phyloP scores from a whole-genome alignment of 345 rosid species.

The Cardamine resedifolia region DNA sequence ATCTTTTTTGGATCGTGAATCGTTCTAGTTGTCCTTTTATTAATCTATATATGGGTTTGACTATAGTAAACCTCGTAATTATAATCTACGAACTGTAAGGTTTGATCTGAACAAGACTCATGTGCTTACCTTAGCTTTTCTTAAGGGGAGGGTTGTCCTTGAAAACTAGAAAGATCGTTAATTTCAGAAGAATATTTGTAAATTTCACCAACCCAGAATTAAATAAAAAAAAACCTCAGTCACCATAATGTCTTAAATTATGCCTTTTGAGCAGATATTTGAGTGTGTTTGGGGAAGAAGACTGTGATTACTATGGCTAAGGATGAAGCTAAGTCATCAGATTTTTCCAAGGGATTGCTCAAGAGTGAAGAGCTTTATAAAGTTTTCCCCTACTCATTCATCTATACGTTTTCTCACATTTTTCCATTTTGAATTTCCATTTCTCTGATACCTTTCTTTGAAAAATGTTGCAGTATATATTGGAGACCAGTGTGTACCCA shows the following conservation, averaged over 20 bases:
- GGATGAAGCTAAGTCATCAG: conserved; percentile 17
- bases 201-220: conserved; percentile 7
- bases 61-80: not conserved
- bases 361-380: conserved; percentile 53
- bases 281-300: not conserved
- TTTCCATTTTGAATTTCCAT: not conserved
- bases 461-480: conserved; percentile 49
- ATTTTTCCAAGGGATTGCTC: conserved; percentile 42
- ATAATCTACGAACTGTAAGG: not conserved
- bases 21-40: not conserved
- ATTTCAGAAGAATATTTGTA: not conserved
- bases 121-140: not conserved
- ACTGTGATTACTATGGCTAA: conserved; percentile 35
- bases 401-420: not conserved
- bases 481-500: conserved; percentile 72
- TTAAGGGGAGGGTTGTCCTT: not conserved
- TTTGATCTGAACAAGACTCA: not conserved
- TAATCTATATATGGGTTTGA: too few species aligned
- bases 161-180: not conserved
- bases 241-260: not conserved
- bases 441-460: not conserved
- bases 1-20: not conserved
- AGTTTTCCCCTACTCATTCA: conserved; percentile 32
- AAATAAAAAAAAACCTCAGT: not conserved
- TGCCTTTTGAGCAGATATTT: conserved; percentile 16